phyloP scores from a whole-genome alignment of 192 early-diverging fungal species.

The Paraglomus brasilianum region DNA sequence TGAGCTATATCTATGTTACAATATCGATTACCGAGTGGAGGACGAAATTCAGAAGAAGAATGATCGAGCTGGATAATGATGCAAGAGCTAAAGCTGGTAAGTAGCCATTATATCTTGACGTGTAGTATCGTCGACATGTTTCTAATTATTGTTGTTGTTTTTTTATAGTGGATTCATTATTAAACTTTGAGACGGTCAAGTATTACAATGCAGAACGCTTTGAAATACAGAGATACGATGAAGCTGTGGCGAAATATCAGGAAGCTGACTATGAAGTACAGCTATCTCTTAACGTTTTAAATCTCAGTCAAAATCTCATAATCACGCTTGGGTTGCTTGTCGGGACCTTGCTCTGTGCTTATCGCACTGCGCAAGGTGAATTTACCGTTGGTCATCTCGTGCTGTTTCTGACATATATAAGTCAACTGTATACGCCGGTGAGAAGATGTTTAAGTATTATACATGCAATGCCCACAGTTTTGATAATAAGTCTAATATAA shows the following conservation, averaged over 20 bases:
- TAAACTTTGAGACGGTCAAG: conserved; percentile 99
- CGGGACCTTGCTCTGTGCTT: conserved; percentile 82
- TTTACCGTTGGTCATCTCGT: conserved; percentile 86
- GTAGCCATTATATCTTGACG: neutral
- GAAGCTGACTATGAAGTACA: conserved; percentile 80
- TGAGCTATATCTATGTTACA: conserved; percentile 78
- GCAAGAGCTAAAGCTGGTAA: conserved; percentile 66
- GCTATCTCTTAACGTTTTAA: conserved; percentile 76
- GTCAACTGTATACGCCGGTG: conserved; percentile 88
- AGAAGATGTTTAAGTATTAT: conserved; percentile 32
- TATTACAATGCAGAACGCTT: conserved; percentile 91
- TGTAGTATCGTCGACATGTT: neutral
- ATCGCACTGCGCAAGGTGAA: conserved; percentile 68
- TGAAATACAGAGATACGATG: conserved; percentile 77
- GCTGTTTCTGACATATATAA: conserved; percentile 81
- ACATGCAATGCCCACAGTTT: neutral
- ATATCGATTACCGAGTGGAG: conserved; percentile 87
- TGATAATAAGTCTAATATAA: no score
- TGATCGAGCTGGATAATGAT: conserved; percentile 85
- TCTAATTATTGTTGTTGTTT: conserved; percentile 17
- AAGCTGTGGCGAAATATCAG: conserved; percentile 79
- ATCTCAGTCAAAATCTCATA: conserved; percentile 82
- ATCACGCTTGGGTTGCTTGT: conserved; percentile 81
- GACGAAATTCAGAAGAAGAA: conserved; percentile 73
- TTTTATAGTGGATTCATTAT: conserved; percentile 77